These are phyloP conservation scores for Pseudopithomyces maydicus DNA, from an alignment of 2,329 filamentous ascomycete genomes.

Conservation along the genomic window DNA sequence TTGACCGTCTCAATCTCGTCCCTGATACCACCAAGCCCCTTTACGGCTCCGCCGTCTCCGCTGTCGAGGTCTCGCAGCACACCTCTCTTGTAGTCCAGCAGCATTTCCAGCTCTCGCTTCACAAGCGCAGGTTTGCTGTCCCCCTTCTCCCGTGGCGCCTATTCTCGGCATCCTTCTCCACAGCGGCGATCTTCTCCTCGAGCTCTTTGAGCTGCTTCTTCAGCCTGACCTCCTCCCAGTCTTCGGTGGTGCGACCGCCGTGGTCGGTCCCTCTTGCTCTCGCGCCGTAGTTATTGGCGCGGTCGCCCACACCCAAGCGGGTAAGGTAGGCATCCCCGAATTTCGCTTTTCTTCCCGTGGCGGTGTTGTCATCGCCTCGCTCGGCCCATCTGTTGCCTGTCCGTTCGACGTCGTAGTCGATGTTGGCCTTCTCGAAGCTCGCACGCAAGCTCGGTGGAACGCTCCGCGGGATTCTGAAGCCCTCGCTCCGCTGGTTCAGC, in stretches of 20 bases:
- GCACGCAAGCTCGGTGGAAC: slow-evolving; percentile 89
- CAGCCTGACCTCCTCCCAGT: slow-evolving; percentile 96
- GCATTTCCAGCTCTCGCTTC: slow-evolving; percentile 90
- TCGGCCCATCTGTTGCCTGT: slow-evolving; percentile 78
- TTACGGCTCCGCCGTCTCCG: slow-evolving; percentile 66
- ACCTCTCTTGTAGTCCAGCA: slow-evolving; percentile 92
- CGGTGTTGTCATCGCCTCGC: slow-evolving; percentile 77
- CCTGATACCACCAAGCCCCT: slow-evolving; percentile 74
- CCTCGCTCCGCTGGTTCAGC: slow-evolving; percentile 93
- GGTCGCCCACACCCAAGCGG: slow-evolving; percentile 76
- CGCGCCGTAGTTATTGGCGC: slow-evolving; percentile 67
- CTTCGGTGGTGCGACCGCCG: slow-evolving; percentile 78
- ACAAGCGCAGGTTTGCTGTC: slow-evolving; percentile 86
- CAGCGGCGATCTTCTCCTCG: slow-evolving; percentile 82
- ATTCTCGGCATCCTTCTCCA: slow-evolving; percentile 73
- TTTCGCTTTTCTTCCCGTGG: slow-evolving; percentile 89
- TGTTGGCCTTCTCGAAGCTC: slow-evolving; percentile 93
- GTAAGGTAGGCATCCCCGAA: slow-evolving; percentile 97
- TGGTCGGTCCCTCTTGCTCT: slow-evolving; percentile 90
- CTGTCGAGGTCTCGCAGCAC: slow-evolving; percentile 77
- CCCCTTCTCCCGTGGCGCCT: slow-evolving; percentile 60
- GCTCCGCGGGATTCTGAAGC: slow-evolving; percentile 87
- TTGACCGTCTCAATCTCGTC: slow-evolving; percentile 90
- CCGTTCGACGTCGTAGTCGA: slow-evolving; percentile 91
- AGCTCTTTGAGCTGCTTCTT: slow-evolving; percentile 91